phyloP scores from a whole-genome alignment of 2,329 filamentous ascomycete species.

The Diaporthe ilicicola region DNA sequence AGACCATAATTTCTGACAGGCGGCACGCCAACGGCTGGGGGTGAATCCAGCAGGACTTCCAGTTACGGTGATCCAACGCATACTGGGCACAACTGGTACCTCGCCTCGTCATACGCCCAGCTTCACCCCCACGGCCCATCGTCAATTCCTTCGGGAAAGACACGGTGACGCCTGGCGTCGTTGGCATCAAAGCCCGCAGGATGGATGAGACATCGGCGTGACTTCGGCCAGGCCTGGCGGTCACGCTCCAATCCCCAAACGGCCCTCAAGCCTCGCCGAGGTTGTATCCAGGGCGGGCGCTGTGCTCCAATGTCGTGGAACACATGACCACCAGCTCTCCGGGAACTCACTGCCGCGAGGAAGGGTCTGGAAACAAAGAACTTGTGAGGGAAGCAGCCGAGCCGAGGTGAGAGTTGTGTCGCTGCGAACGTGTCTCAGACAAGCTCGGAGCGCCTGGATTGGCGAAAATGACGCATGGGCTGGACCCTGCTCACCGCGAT shows the following conservation, averaged over 20 bases:
- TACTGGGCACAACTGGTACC: not conserved
- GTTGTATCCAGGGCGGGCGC: not conserved
- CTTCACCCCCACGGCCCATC: not conserved
- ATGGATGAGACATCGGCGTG: slow-evolving; percentile 3
- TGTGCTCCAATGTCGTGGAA: not conserved
- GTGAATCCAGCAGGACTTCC: not conserved
- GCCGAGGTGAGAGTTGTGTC: slow-evolving; percentile 8
- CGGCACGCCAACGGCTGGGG: not conserved
- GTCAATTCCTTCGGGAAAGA: not conserved
- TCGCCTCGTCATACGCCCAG: not conserved
- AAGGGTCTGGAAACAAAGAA: not conserved
- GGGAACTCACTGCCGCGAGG: slow-evolving; percentile 7
- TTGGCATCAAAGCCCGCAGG: not conserved
- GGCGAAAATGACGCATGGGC: slow-evolving; percentile 5
- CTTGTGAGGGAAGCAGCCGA: slow-evolving; percentile 1
- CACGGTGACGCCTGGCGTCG: not conserved
- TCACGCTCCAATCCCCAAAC: slow-evolving; percentile 4
- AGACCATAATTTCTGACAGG: not conserved
- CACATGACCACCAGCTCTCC: slow-evolving; percentile 7
- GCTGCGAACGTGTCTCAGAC: slow-evolving; percentile 24
- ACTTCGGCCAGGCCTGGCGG: slow-evolving; percentile 6
- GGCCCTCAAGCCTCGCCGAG: not conserved
- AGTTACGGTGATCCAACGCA: not conserved
- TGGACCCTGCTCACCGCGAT: slow-evolving; percentile 19
- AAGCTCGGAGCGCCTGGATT: slow-evolving; percentile 4